Evolutionary conservation across 331 rosid genomes (phyloP), one percentile per base, ranked within the genome.

Genomic region (Malus hybrid): DNA sequence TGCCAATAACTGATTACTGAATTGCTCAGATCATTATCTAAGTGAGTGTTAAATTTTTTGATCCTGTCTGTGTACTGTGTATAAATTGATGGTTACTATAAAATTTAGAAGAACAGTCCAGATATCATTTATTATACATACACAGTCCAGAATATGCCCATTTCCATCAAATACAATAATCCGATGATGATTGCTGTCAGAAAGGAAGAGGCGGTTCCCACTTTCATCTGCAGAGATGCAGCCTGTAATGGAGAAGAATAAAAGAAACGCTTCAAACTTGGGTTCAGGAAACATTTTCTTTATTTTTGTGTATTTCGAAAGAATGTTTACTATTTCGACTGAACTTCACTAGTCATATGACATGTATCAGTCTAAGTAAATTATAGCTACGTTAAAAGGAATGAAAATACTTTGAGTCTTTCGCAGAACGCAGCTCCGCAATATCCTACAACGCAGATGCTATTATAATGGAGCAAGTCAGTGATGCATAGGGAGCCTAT

Each of bases 121-220:
- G 24, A 20, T 56, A 56, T 55, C 56, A 13, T 63, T 85, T n/a
- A 28, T 79, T 19, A 39, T 39, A 86, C 94, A 74, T 94, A 94
- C 97, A 81, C 86, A 85, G 60, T 92, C 96, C 80, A 87, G 77
- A 84, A 94, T 88, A 83, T 85, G 82, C 78, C 97, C 99, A 12
- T 84, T 77, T 73, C 75, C 89, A 79, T 86, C 83, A 28, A 83
- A 80, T 77, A 94, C 84, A 57, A 94, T 85, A 66, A 94, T 89
- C 77, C 99, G 88, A 66, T 94, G 97, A 81, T 94, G 96, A 84
- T 89, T 90, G 89, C 96, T 85, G 79, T 92, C 97, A 29, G 97
- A 94, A 81, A 94, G 66, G 84, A 92, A 94, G 82, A 94, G 87
- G 66, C 93, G 92, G 64, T 82, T 77, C 53, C 85, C 74, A 71